Percentiles rank a stretch among this genome's conserved stretches.
These are phyloP conservation scores for Triticum urartu DNA, from an alignment of 176 grass and related monocot species.

Conservation along the genomic window DNA sequence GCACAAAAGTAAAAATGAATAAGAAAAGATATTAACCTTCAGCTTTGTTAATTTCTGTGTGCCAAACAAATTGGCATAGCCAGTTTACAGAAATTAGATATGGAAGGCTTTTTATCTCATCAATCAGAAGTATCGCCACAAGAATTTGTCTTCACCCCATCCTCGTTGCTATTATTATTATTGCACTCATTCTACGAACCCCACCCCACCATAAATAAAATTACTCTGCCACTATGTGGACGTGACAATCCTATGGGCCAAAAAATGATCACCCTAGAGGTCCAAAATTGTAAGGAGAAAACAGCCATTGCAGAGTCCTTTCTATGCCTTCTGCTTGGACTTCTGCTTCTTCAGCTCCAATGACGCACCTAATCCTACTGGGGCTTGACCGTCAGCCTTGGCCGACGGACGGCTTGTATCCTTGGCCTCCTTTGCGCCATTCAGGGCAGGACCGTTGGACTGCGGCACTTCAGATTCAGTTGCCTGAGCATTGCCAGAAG, in stretches of 20 bases:
- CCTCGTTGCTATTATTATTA: constrained; percentile 30
- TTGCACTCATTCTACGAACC: constrained; percentile 26
- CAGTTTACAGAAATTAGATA: constrained; percentile 1
- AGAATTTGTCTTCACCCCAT: constrained; percentile 17
- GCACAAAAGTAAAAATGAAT: neutral
- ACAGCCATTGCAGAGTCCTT: neutral
- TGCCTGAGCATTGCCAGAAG: constrained; percentile 24
- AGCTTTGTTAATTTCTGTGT: neutral
- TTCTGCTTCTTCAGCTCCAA: constrained; percentile 92
- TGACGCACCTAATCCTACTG: constrained; percentile 76
- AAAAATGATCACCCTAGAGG: constrained; percentile 30
- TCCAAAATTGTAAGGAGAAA: constrained; percentile 33
- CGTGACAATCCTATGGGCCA: constrained; percentile 37
- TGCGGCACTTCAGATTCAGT: constrained; percentile 6
- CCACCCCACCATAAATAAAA: constrained; percentile 34
- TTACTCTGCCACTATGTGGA: constrained; percentile 24
- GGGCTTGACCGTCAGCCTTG: constrained; percentile 31
- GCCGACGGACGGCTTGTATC: constrained; percentile 22
- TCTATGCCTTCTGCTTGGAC: constrained; percentile 48
- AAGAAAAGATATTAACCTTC: neutral
- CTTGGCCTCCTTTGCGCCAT: constrained; percentile 20
- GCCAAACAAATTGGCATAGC: constrained; percentile 6
- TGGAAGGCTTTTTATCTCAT: constrained; percentile 28
- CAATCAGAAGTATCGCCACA: constrained; percentile 26
- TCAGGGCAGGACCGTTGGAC: constrained; percentile 31